These are phyloP conservation scores for Euphorbia schlechtendalii DNA, from an alignment of 441 rosid species.

Conservation along the genomic window DNA sequence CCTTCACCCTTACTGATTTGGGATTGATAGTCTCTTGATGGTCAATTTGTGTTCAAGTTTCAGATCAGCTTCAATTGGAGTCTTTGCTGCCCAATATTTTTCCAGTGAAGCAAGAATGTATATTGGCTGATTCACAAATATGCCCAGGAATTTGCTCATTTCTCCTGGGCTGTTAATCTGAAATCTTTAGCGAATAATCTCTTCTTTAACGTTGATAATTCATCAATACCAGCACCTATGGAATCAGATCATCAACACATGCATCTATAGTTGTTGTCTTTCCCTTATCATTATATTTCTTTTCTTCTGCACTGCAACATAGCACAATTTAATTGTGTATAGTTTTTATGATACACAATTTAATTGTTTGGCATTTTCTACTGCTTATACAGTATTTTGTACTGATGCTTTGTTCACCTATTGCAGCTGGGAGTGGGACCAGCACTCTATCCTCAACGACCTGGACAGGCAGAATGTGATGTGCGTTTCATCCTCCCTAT, in stretches of 20 bases:
- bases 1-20: too few relatives aligned
- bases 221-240: neutral
- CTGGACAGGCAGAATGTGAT: conserved; percentile 89
- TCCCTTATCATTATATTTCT: neutral
- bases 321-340: neutral
- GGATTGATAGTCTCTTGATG: too few relatives aligned
- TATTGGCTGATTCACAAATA: neutral
- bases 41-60: neutral
- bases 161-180: neutral
- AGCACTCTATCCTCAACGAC: conserved; percentile 67
- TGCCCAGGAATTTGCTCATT: neutral
- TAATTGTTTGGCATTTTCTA: neutral
- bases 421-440: conserved; percentile 55
- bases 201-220: neutral
- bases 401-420: conserved; percentile 20
- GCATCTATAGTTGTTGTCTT: neutral
- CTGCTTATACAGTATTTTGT: conserved; percentile 9
- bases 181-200: neutral
- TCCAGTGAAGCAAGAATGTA: neutral
- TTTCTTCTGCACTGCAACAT: too few relatives aligned
- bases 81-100: neutral
- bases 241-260: neutral
- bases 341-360: neutral
- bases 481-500: conserved; percentile 36
- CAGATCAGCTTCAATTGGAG: neutral